These are phyloP conservation scores for Sphaerulina populicola DNA, from an alignment of 2,329 filamentous ascomycete species.

Conservation along the genomic window DNA sequence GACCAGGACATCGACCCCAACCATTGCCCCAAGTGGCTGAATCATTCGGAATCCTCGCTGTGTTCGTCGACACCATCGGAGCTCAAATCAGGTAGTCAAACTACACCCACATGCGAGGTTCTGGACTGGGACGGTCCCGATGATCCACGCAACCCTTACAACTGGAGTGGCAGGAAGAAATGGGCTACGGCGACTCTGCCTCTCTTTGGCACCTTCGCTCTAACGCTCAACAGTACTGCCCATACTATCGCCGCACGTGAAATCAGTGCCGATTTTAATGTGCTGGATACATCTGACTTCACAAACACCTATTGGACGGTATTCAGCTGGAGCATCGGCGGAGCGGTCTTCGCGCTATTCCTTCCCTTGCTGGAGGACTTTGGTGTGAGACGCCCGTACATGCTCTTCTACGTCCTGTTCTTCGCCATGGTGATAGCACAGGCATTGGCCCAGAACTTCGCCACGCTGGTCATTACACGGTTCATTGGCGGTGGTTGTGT, in stretches of 20 bases:
- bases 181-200: slow-evolving; percentile 30
- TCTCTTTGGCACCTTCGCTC: slow-evolving; percentile 30
- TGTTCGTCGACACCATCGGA: neutral
- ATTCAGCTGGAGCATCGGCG: slow-evolving; percentile 33
- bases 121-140: slow-evolving; percentile 48
- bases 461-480: slow-evolving; percentile 33
- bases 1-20: slow-evolving; percentile 1
- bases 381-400: slow-evolving; percentile 29
- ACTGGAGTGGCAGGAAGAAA: slow-evolving; percentile 31
- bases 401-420: slow-evolving; percentile 31
- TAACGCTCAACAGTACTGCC: slow-evolving; percentile 34
- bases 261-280: slow-evolving; percentile 30
- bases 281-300: slow-evolving; percentile 31
- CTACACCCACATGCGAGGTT: slow-evolving; percentile 21
- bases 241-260: slow-evolving; percentile 32
- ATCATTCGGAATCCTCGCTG: neutral
- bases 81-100: neutral
- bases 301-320: slow-evolving; percentile 37
- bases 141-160: slow-evolving; percentile 32
- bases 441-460: slow-evolving; percentile 34
- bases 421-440: slow-evolving; percentile 35
- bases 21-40: slow-evolving; percentile 6
- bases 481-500: slow-evolving; percentile 36
- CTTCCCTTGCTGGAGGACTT: slow-evolving; percentile 35
- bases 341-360: slow-evolving; percentile 32